Evolutionary conservation across 129 eudicot species (phyloP), one percentile per base, ranked within the genome.

Genomic region (Centrapalus pauciflorus): DNA sequence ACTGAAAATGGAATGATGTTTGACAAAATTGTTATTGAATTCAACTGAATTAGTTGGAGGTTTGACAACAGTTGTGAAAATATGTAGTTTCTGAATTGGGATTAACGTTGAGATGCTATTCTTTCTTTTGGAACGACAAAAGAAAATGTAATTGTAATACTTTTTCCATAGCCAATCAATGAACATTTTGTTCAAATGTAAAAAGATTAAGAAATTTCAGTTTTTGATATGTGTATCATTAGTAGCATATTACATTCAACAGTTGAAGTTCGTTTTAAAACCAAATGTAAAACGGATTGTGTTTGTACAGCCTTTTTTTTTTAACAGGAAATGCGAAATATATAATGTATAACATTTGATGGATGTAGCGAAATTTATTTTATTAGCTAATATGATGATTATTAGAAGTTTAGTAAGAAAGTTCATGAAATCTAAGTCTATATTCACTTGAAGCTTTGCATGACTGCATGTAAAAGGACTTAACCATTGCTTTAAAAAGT

Each of bases 341-440:
- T 7, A 46, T 28, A 12, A 28, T 28, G 59, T 9, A 34, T 46
- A 11, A 28, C 16, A 6, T 65, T 45, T 46, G 70, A 65, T 17
- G 41, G 24, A 45, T n/a, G n/a, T n/a, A 26, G 16, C 12, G 25
- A 59, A 14, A 10, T 19, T 59, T 35, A 34, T 21, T 51, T 25
- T 64, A 68, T 41, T 4, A 28, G 24, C 48, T 12, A 28, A 4
- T 17, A 28, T 70, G 67, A 57, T 57, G 48, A 41, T 69, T 19
- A 55, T 19, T 28, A 40, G 11, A 49, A 32, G 7, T 68, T 68
- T 3, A 14, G 5, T 4, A 4, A n/a, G 38, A 9, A 38, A 2
- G 11, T 34, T 37, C 30, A n/a, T 7, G 26, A 46, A 41, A 5
- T 7, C 13, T 13, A 62, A 13, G 10, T 46, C 30, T 27, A 46